These are phyloP conservation scores for Neurospora tetraspora DNA, from an alignment of 495 filamentous ascomycete genomes.

Conservation along the genomic window DNA sequence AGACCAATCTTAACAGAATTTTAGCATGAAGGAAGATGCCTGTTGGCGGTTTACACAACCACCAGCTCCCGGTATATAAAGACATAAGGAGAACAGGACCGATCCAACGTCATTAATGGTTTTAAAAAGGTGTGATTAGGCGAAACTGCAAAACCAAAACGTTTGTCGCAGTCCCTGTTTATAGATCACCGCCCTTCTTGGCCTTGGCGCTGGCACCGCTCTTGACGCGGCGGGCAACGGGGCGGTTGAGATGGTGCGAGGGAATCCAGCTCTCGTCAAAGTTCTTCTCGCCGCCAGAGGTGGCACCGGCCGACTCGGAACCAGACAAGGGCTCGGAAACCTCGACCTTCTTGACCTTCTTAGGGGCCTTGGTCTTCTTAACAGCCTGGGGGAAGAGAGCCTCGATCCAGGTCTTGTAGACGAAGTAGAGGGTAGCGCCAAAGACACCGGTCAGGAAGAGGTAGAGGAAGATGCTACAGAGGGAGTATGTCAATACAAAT, in stretches of 20 bases:
- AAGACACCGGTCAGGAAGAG: constrained; percentile 75
- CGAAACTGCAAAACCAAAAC: neutral
- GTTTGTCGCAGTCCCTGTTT: neutral
- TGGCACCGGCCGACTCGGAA: constrained; percentile 61
- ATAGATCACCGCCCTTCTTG: constrained; percentile 21
- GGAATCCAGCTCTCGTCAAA: constrained; percentile 98
- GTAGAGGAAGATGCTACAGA: constrained; percentile 84
- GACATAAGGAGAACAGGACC: neutral
- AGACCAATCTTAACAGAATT: constrained; percentile 4
- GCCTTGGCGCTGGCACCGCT: constrained; percentile 53
- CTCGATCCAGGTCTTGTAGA: constrained; percentile 95
- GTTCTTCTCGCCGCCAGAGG: constrained; percentile 50
- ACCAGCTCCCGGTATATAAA: neutral
- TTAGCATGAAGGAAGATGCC: neutral
- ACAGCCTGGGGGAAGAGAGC: constrained; percentile 92
- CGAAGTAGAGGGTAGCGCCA: constrained; percentile 77
- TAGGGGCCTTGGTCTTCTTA: constrained; percentile 44
- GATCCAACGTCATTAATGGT: neutral
- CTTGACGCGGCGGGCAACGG: constrained; percentile 70
- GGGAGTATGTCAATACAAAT: constrained; percentile 1
- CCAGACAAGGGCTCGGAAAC: constrained; percentile 51
- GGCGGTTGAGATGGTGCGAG: constrained; percentile 78
- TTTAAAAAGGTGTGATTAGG: neutral
- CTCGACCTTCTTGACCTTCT: constrained; percentile 48
- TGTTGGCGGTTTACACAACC: neutral